These are phyloP conservation scores for Botrytis pseudocinerea DNA, from an alignment of 2,329 filamentous ascomycete genomes.

Conservation along the genomic window DNA sequence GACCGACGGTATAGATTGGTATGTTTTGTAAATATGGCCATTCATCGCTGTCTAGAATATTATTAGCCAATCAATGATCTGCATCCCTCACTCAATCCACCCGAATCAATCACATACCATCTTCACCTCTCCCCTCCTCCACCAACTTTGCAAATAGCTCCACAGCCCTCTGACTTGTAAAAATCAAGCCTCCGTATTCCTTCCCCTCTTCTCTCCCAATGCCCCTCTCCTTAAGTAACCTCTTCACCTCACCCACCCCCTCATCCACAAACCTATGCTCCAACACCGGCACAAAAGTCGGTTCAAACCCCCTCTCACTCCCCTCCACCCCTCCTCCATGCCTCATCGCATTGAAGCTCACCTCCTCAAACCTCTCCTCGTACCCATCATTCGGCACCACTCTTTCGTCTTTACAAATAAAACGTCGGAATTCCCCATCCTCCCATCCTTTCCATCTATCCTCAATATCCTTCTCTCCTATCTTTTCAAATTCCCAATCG, in stretches of 20 bases:
- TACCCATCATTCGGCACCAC: constrained; percentile 70
- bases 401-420: constrained; percentile 77
- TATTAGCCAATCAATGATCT: constrained; percentile 4
- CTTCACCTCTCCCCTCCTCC: constrained; percentile 43
- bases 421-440: constrained; percentile 56
- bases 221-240: constrained; percentile 48
- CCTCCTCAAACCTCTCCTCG: constrained; percentile 61
- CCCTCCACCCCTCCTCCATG: constrained; percentile 30
- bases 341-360: constrained; percentile 29
- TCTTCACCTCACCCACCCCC: constrained; percentile 55
- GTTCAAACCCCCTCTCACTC: constrained; percentile 50
- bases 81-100: constrained; percentile 7
- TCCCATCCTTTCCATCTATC: background rate
- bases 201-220: constrained; percentile 45
- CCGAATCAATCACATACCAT: constrained; percentile 25
- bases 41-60: constrained; percentile 25
- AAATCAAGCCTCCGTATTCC: constrained; percentile 74
- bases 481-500: background rate
- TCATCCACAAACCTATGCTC: constrained; percentile 66
- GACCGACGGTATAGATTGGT: constrained; percentile 75
- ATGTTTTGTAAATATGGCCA: constrained; percentile 60
- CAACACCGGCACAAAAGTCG: constrained; percentile 74
- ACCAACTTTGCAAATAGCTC: constrained; percentile 72
- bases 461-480: background rate
- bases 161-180: constrained; percentile 81